Conservation (phyloP, 192 early-diverging fungal species). For the Cladochytrium replicatum region DNA sequence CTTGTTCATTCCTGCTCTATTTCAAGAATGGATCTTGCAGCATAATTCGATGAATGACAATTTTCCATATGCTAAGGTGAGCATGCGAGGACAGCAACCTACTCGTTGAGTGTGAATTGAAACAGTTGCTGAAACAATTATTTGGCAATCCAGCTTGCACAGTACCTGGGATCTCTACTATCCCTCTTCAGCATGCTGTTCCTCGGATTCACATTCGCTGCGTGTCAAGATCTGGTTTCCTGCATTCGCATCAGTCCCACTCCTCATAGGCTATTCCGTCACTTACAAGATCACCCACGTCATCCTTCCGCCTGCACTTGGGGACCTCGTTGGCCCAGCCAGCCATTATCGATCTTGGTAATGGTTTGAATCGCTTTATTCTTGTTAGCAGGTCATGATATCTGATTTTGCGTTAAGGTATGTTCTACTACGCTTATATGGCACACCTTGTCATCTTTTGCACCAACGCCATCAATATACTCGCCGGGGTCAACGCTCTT, state of each 20-base stretch:
- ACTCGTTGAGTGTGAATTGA: no score
- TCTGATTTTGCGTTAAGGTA: no score
- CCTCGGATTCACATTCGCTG: constrained; percentile 94
- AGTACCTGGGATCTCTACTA: constrained; percentile 81
- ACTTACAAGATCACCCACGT: constrained; percentile 79
- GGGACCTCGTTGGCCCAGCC: constrained; percentile 57
- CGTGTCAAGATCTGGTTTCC: constrained; percentile 92
- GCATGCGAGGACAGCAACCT: no score
- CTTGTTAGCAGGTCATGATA: no score
- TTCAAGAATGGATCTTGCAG: constrained; percentile 76
- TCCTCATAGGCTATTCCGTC: constrained; percentile 89
- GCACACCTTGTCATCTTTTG: constrained; percentile 80
- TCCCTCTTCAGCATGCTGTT: constrained; percentile 94
- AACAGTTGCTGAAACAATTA: no score
- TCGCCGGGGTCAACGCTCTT: constrained; percentile 97
- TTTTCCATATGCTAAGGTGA: no score
- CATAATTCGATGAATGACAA: no score
- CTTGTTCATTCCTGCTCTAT: constrained; percentile 90
- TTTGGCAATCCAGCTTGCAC: constrained; percentile 60
- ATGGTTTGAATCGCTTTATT: neutral
- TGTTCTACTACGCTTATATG: constrained; percentile 92
- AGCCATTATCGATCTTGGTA: constrained; percentile 73
- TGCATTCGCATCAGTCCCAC: constrained; percentile 80
- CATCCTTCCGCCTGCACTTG: constrained; percentile 73
- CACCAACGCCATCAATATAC: constrained; percentile 96